Evolutionary conservation across 164 flowering plant genomes (phyloP), one percentile per base, ranked within the genome.

Genomic region (Aristolochia californica): DNA sequence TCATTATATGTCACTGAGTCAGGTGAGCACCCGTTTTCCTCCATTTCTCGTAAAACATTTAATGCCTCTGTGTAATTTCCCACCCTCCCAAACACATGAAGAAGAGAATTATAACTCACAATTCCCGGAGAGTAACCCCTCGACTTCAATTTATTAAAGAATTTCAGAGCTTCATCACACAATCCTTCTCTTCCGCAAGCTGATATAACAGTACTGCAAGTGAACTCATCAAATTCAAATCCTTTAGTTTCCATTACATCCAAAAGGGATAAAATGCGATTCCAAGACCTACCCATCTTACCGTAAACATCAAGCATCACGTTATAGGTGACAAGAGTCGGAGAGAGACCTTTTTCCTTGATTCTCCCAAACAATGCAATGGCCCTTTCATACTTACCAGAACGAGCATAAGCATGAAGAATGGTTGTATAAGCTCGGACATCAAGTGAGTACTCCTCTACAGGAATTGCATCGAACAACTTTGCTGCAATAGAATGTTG

Each of bases 241-340:
- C 88, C 85, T 52, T 66, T 58, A 53, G 67, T 73, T 58, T 57
- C 76, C 82, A 91, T 91, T 64, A 86, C 96, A 74, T 83, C 83
- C 68, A 91, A 70, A 18, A 91, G 76, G 11, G 53, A 66, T 38
- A 81, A 56, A 65, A 91, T 77, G 45, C 76, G 77, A 67, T 68
- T 61, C 96, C 94, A 88, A 22, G 88, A 83, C 21, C 95, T 67
- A 48, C 96, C 98, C 91, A 76, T 85, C 74, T 80, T 91, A 61
- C 95, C 95, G 68, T 83, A 91, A 56, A 88, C 93, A 77, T 82
- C 85, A 48, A 88, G 77, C 82, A 88, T 80, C 48, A 91, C 93
- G 77, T 91, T 91, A 61, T 83, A 91, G 45, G 93, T 86, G 30
- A 88, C 96, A 62, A 88, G 68, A 62, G 87, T 80, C 11, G 91